phyloP scores from a whole-genome alignment of 805 yeast species.

The Kluyveromyces nonfermentans region DNA sequence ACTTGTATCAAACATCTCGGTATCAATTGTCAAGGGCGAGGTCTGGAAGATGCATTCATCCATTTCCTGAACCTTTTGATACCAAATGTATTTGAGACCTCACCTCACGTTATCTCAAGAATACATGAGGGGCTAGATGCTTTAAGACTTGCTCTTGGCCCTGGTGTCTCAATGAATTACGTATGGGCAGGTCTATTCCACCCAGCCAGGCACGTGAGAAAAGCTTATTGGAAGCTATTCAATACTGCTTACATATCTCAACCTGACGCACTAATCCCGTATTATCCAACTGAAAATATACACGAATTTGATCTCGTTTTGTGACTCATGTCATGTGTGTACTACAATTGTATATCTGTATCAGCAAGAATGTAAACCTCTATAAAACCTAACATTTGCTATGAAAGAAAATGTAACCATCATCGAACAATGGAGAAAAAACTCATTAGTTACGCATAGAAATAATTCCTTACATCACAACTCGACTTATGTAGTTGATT shows the following conservation, averaged over 20 bases:
- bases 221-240: conserved; percentile 77
- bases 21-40: conserved; percentile 63
- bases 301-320: neutral
- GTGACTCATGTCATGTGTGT: neutral
- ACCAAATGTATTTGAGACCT: conserved; percentile 89
- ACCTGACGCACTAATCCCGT: conserved; percentile 71
- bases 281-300: conserved; percentile 53
- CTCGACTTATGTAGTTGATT: too few relatives aligned
- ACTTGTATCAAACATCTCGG: conserved; percentile 78
- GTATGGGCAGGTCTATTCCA: conserved; percentile 86
- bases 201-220: conserved; percentile 81
- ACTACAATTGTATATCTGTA: too few relatives aligned
- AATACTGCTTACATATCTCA: conserved; percentile 67
- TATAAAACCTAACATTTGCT: neutral
- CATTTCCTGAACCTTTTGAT: conserved; percentile 72
- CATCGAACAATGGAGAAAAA: too few relatives aligned
- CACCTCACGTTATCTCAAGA: conserved; percentile 87
- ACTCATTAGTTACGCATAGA: too few relatives aligned
- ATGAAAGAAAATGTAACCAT: too few relatives aligned
- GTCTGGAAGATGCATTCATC: conserved; percentile 72
- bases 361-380: neutral
- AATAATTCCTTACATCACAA: too few relatives aligned
- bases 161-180: conserved; percentile 66
- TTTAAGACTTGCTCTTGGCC: conserved; percentile 61
- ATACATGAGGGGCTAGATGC: conserved; percentile 75